phyloP scores from a whole-genome alignment of 257 asterid genomes.

The Solanum chilense region DNA sequence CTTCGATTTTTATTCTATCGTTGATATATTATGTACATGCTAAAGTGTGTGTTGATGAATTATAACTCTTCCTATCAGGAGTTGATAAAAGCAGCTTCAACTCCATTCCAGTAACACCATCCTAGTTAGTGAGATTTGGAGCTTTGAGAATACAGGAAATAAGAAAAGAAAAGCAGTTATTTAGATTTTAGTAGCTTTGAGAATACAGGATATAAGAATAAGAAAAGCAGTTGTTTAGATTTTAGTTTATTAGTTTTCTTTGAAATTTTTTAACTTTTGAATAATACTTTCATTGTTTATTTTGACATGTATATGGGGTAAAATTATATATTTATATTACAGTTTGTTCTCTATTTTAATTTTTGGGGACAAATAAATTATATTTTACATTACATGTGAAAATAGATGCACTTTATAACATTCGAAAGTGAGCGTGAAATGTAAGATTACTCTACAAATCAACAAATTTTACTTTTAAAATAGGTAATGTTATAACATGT shows the following conservation, averaged over 20 bases:
- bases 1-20: background rate
- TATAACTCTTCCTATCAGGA: background rate
- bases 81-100: background rate
- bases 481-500: no score
- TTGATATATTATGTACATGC: background rate
- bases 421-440: background rate
- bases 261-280: no score
- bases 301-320: background rate
- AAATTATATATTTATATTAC: no score
- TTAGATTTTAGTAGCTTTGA: no score
- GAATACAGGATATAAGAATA: no score
- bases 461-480: background rate
- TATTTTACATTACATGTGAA: background rate
- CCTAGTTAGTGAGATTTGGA: background rate
- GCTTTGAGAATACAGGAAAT: no score
- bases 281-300: background rate
- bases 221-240: no score
- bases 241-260: no score
- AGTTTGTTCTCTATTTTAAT: background rate
- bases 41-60: background rate
- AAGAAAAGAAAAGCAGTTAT: no score
- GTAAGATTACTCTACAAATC: background rate
- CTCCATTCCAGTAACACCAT: background rate
- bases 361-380: background rate
- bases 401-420: background rate